These are phyloP conservation scores for Ustilago bromivora DNA, from an alignment of 1,284 basidiomycete species.

Conservation along the genomic window DNA sequence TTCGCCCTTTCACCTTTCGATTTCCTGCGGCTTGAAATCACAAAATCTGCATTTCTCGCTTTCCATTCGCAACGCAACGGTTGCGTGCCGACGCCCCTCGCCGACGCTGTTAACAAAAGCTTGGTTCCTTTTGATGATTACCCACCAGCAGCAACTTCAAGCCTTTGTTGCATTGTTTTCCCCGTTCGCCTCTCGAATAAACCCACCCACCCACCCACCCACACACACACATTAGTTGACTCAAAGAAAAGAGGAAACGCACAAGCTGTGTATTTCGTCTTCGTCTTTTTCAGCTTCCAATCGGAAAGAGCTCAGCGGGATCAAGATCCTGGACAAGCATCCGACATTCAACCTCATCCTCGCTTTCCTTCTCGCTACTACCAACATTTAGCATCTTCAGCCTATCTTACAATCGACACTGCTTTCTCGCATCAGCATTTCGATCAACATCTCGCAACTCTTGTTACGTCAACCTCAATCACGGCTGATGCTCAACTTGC, in stretches of 20 bases:
- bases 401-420: not conserved
- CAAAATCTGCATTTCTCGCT: not conserved
- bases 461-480: not conserved
- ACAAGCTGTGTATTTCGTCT: not conserved
- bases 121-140: constrained; percentile 13
- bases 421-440: not conserved
- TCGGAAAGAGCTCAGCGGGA: not conserved
- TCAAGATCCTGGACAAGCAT: not conserved
- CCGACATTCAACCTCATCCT: not conserved
- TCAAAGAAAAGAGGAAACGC: not conserved
- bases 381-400: not conserved
- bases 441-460: not conserved
- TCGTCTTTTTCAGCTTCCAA: not conserved
- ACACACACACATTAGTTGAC: not conserved
- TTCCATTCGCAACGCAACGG: constrained; percentile 1
- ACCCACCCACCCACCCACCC: not conserved
- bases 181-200: not conserved
- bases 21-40: not conserved
- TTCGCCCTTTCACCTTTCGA: not conserved
- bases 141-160: constrained; percentile 8
- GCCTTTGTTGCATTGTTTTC: not conserved
- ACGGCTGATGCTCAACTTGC: not conserved
- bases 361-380: not conserved
- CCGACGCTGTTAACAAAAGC: not conserved
- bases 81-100: not conserved